Evolutionary conservation across 768 basidiomycete genomes (phyloP).

Genomic region (Lepiota venenata): DNA sequence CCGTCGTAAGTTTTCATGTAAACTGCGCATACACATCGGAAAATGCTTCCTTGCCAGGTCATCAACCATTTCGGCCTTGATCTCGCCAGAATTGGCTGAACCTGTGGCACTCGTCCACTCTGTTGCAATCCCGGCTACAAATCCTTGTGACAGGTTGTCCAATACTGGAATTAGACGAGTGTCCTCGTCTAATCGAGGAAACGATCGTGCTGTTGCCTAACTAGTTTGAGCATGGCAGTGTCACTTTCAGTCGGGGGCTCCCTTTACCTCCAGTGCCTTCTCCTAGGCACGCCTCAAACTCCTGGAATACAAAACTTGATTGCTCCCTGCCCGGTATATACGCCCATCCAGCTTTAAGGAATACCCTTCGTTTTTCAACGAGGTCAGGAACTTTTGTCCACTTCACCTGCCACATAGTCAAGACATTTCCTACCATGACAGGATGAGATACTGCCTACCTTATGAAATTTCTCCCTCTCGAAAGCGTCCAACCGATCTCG

Average conservation of each 20-base stretch:
- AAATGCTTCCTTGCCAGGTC: constrained; percentile 84
- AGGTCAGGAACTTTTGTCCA: constrained; percentile 96
- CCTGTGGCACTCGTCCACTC: constrained; percentile 66
- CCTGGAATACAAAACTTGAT: constrained; percentile 84
- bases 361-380: constrained; percentile 76
- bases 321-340: constrained; percentile 23
- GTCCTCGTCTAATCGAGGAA: constrained; percentile 94
- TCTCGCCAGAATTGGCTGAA: constrained; percentile 52
- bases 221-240: background rate
- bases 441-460: constrained; percentile 36
- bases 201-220: constrained; percentile 78
- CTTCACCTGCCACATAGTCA: constrained; percentile 57
- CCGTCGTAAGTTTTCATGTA: constrained; percentile 74
- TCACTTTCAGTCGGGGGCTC: background rate
- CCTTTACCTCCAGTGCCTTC: constrained; percentile 69
- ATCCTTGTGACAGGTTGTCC: constrained; percentile 89
- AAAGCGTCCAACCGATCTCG: constrained; percentile 30
- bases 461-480: constrained; percentile 65
- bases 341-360: constrained; percentile 39
- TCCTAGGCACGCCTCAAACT: constrained; percentile 74
- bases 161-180: constrained; percentile 87
- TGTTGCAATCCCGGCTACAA: constrained; percentile 85
- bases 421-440: background rate
- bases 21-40: constrained; percentile 91
- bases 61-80: constrained; percentile 95